These are phyloP conservation scores for Aspergillus glaucus DNA, from an alignment of 2,329 filamentous ascomycete species.

Conservation along the genomic window DNA sequence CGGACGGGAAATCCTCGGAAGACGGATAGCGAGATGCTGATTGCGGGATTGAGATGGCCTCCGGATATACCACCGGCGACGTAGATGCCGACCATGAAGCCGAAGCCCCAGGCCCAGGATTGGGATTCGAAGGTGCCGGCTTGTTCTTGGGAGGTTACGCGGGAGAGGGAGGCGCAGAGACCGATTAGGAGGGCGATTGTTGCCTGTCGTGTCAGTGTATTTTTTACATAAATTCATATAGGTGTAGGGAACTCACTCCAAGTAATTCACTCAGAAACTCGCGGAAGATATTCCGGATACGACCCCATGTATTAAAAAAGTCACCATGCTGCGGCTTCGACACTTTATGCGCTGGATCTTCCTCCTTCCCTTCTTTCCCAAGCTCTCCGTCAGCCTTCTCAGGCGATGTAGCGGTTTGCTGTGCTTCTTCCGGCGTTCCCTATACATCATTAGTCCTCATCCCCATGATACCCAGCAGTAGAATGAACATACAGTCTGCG, in stretches of 20 bases:
- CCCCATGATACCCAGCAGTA: not conserved
- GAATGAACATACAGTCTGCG: not conserved
- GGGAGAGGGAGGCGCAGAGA: slow-evolving; percentile 19
- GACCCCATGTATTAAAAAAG: slow-evolving; percentile 24
- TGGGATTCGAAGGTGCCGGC: slow-evolving; percentile 18
- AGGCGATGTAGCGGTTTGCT: not conserved
- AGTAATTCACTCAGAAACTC: slow-evolving; percentile 27
- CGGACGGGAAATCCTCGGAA: slow-evolving; percentile 31
- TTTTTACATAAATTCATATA: not conserved
- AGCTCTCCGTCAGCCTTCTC: not conserved
- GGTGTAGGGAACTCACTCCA: slow-evolving; percentile 12
- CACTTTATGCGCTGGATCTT: not conserved
- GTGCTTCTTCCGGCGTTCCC: not conserved
- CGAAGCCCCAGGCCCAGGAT: slow-evolving; percentile 22
- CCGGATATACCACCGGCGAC: slow-evolving; percentile 43
- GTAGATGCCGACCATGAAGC: slow-evolving; percentile 38
- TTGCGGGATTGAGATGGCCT: slow-evolving; percentile 44
- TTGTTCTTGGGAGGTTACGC: slow-evolving; percentile 14
- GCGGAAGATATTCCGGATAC: slow-evolving; percentile 17
- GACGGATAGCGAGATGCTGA: slow-evolving; percentile 32
- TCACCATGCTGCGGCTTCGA: not conserved
- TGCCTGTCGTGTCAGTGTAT: slow-evolving; percentile 7
- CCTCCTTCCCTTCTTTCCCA: slow-evolving; percentile 3
- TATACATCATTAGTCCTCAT: not conserved
- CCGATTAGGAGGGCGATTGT: slow-evolving; percentile 25